These are phyloP conservation scores for Ophiostoma sp. DNA, from an alignment of 2,329 filamentous ascomycete species.

Conservation along the genomic window DNA sequence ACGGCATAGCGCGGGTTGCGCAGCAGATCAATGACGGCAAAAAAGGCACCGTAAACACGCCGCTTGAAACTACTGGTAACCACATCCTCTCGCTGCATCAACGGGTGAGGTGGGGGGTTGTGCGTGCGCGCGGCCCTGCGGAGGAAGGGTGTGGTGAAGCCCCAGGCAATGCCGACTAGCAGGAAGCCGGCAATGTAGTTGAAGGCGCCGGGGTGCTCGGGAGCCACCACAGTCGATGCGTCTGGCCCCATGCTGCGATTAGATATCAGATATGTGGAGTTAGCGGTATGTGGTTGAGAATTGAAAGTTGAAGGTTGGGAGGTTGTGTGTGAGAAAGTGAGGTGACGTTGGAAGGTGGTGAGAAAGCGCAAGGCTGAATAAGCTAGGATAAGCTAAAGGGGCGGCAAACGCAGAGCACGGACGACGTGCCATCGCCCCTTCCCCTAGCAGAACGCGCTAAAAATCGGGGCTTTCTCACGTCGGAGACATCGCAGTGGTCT, in stretches of 20 bases:
- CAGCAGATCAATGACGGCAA: constrained; percentile 72
- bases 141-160: constrained; percentile 88
- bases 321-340: not conserved
- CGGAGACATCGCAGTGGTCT: not conserved
- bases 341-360: not conserved
- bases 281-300: not conserved
- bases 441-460: constrained; percentile 8
- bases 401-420: constrained; percentile 6
- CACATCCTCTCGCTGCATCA: constrained; percentile 49
- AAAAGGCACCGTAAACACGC: constrained; percentile 61
- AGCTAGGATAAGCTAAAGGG: not conserved
- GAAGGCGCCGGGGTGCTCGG: constrained; percentile 43
- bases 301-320: not conserved
- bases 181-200: constrained; percentile 88
- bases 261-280: not conserved
- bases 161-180: constrained; percentile 88
- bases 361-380: constrained; percentile 13
- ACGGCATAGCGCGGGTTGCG: constrained; percentile 77
- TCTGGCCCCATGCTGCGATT: not conserved
- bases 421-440: not conserved
- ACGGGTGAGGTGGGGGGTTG: constrained; percentile 54
- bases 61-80: constrained; percentile 55
- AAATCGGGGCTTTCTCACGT: not conserved
- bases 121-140: constrained; percentile 75
- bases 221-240: constrained; percentile 2